Evolutionary conservation across 768 basidiomycete species (phyloP).

Genomic region (Phanerochaete sordida): DNA sequence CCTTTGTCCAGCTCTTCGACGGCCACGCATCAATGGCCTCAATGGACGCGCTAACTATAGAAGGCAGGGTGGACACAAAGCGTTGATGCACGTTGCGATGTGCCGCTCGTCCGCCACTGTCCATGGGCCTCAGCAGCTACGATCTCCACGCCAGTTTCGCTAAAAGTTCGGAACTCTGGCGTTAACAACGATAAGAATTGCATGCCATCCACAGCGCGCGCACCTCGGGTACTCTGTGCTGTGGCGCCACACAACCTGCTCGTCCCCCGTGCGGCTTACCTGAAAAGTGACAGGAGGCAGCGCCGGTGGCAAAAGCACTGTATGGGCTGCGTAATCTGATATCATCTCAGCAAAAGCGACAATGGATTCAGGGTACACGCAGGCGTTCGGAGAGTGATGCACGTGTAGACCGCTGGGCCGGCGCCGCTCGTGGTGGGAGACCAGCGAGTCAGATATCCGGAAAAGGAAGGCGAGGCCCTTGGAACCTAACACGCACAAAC

Average conservation of each 20-base stretch:
- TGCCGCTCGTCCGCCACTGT: too few relatives aligned
- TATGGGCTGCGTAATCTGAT: background rate
- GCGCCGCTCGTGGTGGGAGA: background rate
- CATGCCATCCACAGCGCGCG: too few relatives aligned
- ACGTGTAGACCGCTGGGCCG: background rate
- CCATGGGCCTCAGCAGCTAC: too few relatives aligned
- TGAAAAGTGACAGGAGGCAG: too few relatives aligned
- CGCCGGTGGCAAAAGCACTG: background rate
- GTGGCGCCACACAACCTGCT: too few relatives aligned
- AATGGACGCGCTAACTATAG: background rate
- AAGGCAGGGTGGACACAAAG: background rate
- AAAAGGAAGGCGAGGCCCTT: conserved; percentile 5
- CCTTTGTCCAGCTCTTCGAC: background rate
- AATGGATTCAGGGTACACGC: too few relatives aligned
- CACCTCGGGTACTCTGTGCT: too few relatives aligned
- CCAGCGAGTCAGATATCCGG: background rate
- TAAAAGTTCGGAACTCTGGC: too few relatives aligned
- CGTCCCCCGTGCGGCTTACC: too few relatives aligned
- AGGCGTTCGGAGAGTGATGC: background rate
- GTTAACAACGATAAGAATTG: too few relatives aligned
- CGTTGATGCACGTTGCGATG: background rate
- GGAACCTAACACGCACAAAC: conserved; percentile 19
- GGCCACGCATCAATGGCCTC: background rate
- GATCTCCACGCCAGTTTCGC: too few relatives aligned
- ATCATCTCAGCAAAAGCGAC: background rate